phyloP scores from a whole-genome alignment of 768 basidiomycete species.

The Hortiboletus campestris region DNA sequence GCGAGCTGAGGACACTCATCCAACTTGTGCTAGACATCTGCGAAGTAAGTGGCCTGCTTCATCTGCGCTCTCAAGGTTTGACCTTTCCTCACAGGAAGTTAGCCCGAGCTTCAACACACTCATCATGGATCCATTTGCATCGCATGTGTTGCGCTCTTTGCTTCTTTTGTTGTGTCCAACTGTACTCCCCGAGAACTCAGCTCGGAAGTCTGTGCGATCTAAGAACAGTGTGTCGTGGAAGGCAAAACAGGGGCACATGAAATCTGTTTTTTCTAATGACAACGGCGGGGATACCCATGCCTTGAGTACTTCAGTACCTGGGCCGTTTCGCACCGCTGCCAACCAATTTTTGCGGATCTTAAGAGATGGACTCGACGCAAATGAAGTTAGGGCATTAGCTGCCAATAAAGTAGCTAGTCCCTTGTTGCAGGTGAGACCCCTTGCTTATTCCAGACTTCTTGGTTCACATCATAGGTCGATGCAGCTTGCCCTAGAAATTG shows the following conservation, averaged over 20 bases:
- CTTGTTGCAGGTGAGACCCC: constrained; percentile 56
- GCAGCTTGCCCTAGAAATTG: constrained; percentile 81
- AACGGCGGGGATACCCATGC: constrained; percentile 38
- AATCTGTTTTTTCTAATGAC: constrained; percentile 63
- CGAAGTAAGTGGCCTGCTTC: constrained; percentile 45
- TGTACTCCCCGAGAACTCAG: constrained; percentile 40
- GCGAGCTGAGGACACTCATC: constrained; percentile 67
- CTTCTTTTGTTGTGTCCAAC: constrained; percentile 74
- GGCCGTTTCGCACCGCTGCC: constrained; percentile 48
- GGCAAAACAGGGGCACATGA: constrained; percentile 75
- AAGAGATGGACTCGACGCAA: constrained; percentile 52
- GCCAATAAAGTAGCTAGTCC: constrained; percentile 78
- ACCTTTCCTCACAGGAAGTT: constrained; percentile 55
- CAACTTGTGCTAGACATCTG: constrained; percentile 62
- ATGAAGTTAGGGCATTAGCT: constrained; percentile 76
- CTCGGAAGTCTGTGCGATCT: constrained; percentile 57
- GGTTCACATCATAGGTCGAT: constrained; percentile 6
- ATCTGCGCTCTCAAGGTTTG: constrained; percentile 15
- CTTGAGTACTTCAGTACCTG: constrained; percentile 34
- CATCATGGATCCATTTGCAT: constrained; percentile 84
- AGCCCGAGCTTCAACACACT: constrained; percentile 59
- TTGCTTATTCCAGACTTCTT: constrained; percentile 5
- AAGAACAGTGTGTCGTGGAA: constrained; percentile 86
- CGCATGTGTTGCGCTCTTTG: constrained; percentile 83
- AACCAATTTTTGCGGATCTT: constrained; percentile 49